Base-by-base conservation (phyloP, 2,329 filamentous ascomycete genomes). In the Chaetomium strumarium region DNA sequence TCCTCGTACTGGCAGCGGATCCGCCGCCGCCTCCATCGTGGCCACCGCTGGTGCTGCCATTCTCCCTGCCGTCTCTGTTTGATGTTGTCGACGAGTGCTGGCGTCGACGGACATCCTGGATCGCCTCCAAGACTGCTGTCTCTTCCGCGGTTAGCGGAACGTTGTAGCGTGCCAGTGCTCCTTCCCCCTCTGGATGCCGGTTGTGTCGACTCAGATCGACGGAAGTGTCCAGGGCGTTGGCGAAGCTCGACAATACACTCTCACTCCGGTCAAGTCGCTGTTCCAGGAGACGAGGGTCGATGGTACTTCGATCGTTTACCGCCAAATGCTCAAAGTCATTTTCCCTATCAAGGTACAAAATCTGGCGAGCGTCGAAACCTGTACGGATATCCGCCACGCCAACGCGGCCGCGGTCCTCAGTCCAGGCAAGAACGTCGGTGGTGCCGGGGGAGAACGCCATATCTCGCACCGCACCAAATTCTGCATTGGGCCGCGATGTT, bases 391-490 rank as follows among this genome's bases (percentile, higher is more conserved):
- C 88, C 5, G 85, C 85, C 37, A 92, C 75, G 36, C 86, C 88
- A 14, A 91, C 75, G 51, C 83, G 77, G 3, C 85, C 87, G 57
- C 88, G 85, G 62, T 96, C 88, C 68, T 99, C 93, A 9, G 90
- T 88, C 91, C 93, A 97, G 7, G 95, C 87, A 38, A 99, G 74
- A 16, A 99, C 79, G 65, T 96, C 92, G 75, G 86, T 92, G 0
- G 91, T 89, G 1, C 88, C 87, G 0, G 92, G 91, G 5, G 88
- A 90, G 66, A 99, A 99, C 1, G 86, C 79, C 87, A 97, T 95
- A 56, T 90, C 89, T 56, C 93, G 81, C 49, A 97, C 84, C 31
- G 92, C 90, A 40, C 92, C 92, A 17, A 80, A 77, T 19, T 81
- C 78, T n/a, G 75, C 77, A 55, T 80, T 78, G 0, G 88, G 81